Percentiles rank a stretch among this genome's conserved stretches.
These are phyloP conservation scores for Trichophyton mentagrophytes DNA, from an alignment of 2,329 filamentous ascomycete genomes.

Conservation along the genomic window DNA sequence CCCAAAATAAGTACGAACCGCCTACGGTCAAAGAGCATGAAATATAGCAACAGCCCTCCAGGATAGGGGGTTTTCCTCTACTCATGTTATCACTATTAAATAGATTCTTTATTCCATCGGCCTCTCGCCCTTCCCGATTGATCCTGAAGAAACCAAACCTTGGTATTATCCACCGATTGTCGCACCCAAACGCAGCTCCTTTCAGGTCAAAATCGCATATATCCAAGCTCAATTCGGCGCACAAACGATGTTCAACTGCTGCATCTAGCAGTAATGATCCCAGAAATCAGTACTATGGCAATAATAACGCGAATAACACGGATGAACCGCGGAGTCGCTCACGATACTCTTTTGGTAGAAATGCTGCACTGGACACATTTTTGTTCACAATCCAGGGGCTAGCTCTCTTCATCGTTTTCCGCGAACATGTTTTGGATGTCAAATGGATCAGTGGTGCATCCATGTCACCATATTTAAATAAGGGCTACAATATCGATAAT, in stretches of 20 bases:
- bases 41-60: background rate
- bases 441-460: conserved; percentile 40
- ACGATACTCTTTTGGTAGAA: background rate
- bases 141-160: background rate
- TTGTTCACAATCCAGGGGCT: background rate
- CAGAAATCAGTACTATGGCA: background rate
- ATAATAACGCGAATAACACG: background rate
- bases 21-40: background rate
- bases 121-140: background rate
- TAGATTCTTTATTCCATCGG: background rate
- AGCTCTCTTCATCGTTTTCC: conserved; percentile 19
- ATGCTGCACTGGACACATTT: background rate
- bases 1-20: background rate
- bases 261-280: background rate
- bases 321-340: background rate
- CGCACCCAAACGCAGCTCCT: background rate
- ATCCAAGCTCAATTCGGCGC: background rate
- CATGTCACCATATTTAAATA: conserved; percentile 68
- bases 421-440: conserved; percentile 29
- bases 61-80: background rate
- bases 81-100: background rate
- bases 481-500: conserved; percentile 41
- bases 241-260: background rate
- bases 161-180: background rate
- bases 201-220: background rate